These are phyloP conservation scores for Lactarius akahatsu DNA, from an alignment of 768 basidiomycete species.

Conservation along the genomic window DNA sequence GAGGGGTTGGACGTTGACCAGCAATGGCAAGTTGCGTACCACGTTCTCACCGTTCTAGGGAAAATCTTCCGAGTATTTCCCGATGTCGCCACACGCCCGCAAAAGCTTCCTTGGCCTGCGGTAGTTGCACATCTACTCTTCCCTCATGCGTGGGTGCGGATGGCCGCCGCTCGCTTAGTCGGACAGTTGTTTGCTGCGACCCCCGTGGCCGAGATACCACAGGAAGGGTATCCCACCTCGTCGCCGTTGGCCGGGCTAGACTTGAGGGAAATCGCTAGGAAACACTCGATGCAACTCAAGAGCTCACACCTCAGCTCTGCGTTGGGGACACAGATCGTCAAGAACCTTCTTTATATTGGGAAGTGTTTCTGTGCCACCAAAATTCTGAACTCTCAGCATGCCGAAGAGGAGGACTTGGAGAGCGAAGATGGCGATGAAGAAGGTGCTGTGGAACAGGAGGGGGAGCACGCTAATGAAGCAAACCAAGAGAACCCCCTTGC, in stretches of 20 bases:
- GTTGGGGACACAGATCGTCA: constrained; percentile 81
- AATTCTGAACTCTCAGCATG: constrained; percentile 29
- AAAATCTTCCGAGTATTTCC: constrained; percentile 64
- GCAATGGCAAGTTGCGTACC: constrained; percentile 84
- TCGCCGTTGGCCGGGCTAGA: constrained; percentile 40
- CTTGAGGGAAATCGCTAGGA: constrained; percentile 69
- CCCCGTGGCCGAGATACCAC: constrained; percentile 42
- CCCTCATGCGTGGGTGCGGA: constrained; percentile 94
- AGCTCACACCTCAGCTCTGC: constrained; percentile 73
- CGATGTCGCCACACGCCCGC: constrained; percentile 44
- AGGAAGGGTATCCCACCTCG: constrained; percentile 25
- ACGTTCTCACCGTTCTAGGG: constrained; percentile 62
- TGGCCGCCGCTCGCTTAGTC: constrained; percentile 71
- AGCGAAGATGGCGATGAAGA: constrained; percentile 34
- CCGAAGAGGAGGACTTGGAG: constrained; percentile 34
- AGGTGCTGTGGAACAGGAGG: constrained; percentile 18
- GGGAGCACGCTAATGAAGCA: constrained; percentile 4
- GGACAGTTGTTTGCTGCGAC: constrained; percentile 64
- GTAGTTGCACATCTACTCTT: constrained; percentile 71
- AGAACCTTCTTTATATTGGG: constrained; percentile 90
- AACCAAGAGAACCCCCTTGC: constrained; percentile 56
- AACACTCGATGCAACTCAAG: constrained; percentile 74
- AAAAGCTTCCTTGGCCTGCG: constrained; percentile 58
- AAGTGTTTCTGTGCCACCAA: constrained; percentile 68
- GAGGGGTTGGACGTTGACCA: constrained; percentile 56